phyloP scores from a whole-genome alignment of 2,329 filamentous ascomycete genomes.

The Diaporthe vaccinii region DNA sequence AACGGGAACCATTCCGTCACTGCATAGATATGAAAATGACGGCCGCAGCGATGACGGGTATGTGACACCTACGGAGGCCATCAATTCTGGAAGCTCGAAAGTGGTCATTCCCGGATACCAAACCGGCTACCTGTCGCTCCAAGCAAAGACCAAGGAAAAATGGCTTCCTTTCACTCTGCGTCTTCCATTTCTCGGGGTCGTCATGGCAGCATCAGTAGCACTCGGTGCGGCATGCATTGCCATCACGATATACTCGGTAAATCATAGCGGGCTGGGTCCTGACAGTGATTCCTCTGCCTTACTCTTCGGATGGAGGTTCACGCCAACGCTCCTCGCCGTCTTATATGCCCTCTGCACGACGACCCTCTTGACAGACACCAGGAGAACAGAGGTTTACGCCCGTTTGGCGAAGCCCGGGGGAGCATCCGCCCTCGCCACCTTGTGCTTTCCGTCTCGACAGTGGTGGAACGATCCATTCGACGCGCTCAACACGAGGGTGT shows the following conservation, averaged over 20 bases:
- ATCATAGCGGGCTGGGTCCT: not conserved
- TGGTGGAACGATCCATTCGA: slow-evolving; percentile 1
- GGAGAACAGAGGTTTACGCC: not conserved
- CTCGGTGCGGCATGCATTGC: not conserved
- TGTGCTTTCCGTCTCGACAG: not conserved
- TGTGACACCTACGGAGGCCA: not conserved
- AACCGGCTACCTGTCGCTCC: not conserved
- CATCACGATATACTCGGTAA: not conserved
- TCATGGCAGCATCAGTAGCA: not conserved
- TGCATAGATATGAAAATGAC: not conserved
- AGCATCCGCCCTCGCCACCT: not conserved
- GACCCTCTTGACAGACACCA: not conserved
- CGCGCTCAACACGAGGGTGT: not conserved
- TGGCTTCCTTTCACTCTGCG: not conserved
- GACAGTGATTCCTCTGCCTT: not conserved
- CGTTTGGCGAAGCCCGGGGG: not conserved
- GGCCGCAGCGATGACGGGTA: not conserved
- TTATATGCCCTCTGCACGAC: slow-evolving; percentile 5
- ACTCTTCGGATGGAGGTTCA: not conserved
- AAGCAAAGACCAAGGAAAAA: not conserved
- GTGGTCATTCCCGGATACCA: not conserved
- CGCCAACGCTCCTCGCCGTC: slow-evolving; percentile 1
- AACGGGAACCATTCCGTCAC: not conserved
- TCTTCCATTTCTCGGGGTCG: not conserved
- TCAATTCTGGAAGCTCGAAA: not conserved